Conservation (phyloP, 2,329 filamentous ascomycete species). For the Diaporthe ampelina region DNA sequence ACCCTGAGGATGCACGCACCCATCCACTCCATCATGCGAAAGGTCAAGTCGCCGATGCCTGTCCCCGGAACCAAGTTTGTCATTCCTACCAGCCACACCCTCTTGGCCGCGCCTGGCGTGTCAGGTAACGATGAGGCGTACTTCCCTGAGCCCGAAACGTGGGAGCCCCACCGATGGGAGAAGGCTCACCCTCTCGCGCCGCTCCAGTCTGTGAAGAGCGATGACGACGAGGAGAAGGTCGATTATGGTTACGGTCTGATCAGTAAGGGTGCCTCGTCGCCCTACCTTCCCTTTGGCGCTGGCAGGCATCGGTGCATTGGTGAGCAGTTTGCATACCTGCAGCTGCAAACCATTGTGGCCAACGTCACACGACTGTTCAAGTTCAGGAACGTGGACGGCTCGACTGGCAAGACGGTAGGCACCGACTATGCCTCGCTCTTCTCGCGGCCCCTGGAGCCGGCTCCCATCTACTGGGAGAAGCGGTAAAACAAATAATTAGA, state of each 20-base stretch:
- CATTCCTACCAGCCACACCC: slow-evolving; percentile 83
- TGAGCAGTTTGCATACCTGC: slow-evolving; percentile 95
- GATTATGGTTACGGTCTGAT: slow-evolving; percentile 96
- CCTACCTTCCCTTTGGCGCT: slow-evolving; percentile 94
- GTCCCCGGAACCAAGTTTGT: slow-evolving; percentile 86
- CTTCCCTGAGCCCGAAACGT: slow-evolving; percentile 86
- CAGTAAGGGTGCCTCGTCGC: slow-evolving; percentile 89
- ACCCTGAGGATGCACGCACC: slow-evolving; percentile 91
- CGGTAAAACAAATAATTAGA: slow-evolving; percentile 59
- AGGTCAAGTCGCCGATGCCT: slow-evolving; percentile 89
- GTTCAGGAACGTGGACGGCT: slow-evolving; percentile 81
- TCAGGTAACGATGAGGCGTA: slow-evolving; percentile 78
- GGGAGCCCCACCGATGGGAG: slow-evolving; percentile 95
- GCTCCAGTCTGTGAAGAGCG: slow-evolving; percentile 59
- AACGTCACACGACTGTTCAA: slow-evolving; percentile 84
- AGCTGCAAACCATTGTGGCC: slow-evolving; percentile 87
- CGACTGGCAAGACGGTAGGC: slow-evolving; percentile 72
- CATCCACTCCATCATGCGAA: slow-evolving; percentile 95
- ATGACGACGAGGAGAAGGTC: slow-evolving; percentile 78
- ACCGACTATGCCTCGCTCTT: slow-evolving; percentile 81
- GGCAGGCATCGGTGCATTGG: slow-evolving; percentile 95
- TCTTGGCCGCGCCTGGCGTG: slow-evolving; percentile 89
- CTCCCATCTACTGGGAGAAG: slow-evolving; percentile 82
- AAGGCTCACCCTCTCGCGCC: slow-evolving; percentile 70
- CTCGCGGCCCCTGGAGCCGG: slow-evolving; percentile 79